Conservation (phyloP, 495 filamentous ascomycete species). For the Aspergillus leporis region DNA sequence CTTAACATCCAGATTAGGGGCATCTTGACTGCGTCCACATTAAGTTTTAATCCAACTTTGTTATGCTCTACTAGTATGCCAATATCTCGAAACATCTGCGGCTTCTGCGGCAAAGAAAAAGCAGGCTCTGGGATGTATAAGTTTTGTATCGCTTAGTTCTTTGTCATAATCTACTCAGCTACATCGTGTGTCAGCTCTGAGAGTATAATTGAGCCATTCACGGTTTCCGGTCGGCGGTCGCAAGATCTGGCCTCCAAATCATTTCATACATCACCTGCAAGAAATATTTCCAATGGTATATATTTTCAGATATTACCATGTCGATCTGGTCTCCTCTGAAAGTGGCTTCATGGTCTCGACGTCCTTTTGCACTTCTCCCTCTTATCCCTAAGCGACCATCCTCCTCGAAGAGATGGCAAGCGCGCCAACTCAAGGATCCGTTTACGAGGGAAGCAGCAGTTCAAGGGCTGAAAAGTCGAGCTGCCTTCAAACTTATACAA, state of each 20-base stretch:
- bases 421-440: slow-evolving; percentile 68
- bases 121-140: too few relatives aligned
- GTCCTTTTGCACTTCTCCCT: slow-evolving; percentile 7
- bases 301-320: slow-evolving; percentile 19
- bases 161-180: too few relatives aligned
- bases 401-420: slow-evolving; percentile 80
- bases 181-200: too few relatives aligned
- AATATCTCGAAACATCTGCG: too few relatives aligned
- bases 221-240: too few relatives aligned
- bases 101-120: too few relatives aligned
- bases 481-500: slow-evolving; percentile 89
- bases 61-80: too few relatives aligned
- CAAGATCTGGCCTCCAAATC: not conserved
- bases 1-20: not conserved
- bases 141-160: too few relatives aligned
- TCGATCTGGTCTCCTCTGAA: not conserved
- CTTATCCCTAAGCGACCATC: slow-evolving; percentile 39
- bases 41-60: too few relatives aligned
- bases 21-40: not conserved
- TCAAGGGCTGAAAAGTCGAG: slow-evolving; percentile 79
- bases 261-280: not conserved
- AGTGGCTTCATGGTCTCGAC: not conserved
- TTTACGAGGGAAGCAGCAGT: slow-evolving; percentile 72
- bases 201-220: too few relatives aligned
- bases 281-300: not conserved